Base-by-base conservation (phyloP, 768 basidiomycete genomes). In the Lactarius indigo region DNA sequence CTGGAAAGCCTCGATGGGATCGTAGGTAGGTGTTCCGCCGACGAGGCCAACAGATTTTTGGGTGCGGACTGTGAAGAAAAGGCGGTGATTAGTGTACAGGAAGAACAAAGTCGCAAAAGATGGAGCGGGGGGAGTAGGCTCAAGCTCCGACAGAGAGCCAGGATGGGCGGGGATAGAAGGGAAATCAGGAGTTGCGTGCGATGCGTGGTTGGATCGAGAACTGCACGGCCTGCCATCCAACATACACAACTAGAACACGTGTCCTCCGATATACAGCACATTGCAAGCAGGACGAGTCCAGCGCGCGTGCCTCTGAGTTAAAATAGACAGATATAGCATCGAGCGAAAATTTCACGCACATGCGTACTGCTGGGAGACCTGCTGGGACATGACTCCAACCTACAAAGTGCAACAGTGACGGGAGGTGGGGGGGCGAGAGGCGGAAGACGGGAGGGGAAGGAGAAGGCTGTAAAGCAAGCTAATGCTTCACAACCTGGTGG, bases 31-130 rank as follows among this genome's bases (percentile, higher is more conserved):
- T 12, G 88, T 83, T 59, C 91, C 93, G 68, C 87, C 84, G 74
- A 95, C 86, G 73, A 98, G 86, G 71, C 92, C 93, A 62, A 96
- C 81, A 67, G 85, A 83, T 86, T 97, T 98, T 85, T 97, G 96
- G 54, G 96, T 92, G 76, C 96, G 93, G 82, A 87, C 94, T 96
- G 73, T 13, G 39, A 8, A 26, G 13, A 23, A 52, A 52, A 37
- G 59, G 72, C 54, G 59, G 70, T 52, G 74, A 42, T 61, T 55
- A 71, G 73, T 68, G 57, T 60, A 61, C 59, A 69, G 74, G 64
- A 73, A 63, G 64, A 65, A 67, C 56, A 23, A 26, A 10, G 20
- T 20, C 8, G 18, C 9, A 20, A 23, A 23, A 1, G 23, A 26
- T 52, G 13, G 13, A 26, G 26, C 5, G 15, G 23, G 50, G 23